Evolutionary conservation across 2,329 filamentous ascomycete genomes (phyloP).

Genomic region (Drechmeria coniospora): DNA sequence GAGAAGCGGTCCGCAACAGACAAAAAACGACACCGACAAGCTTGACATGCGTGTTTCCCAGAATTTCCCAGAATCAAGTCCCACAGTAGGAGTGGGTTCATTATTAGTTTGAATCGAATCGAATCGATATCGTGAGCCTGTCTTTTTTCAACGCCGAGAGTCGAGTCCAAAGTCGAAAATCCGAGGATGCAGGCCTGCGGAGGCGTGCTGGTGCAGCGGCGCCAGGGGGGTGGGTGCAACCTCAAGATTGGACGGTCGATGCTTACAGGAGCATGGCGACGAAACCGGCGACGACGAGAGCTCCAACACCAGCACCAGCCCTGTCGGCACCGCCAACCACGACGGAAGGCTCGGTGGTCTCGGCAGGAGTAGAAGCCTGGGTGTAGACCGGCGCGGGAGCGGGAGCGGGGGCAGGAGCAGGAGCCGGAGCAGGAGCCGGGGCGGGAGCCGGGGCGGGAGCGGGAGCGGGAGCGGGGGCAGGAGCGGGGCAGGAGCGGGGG

Average conservation of each 20-base stretch:
- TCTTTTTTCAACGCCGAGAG: conserved; percentile 1
- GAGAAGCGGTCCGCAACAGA: too few relatives aligned
- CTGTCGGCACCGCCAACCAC: conserved; percentile 22
- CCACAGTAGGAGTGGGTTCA: background rate
- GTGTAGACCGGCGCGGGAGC: background rate
- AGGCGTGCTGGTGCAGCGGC: background rate
- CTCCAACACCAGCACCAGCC: conserved; percentile 18
- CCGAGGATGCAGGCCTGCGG: background rate
- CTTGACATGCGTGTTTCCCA: too few relatives aligned
- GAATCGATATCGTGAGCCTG: background rate
- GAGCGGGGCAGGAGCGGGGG: too few relatives aligned
- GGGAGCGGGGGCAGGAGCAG: background rate
- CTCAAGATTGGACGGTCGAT: background rate
- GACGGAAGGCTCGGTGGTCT: conserved; percentile 6
- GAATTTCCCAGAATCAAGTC: background rate
- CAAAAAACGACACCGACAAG: too few relatives aligned
- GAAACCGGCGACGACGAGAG: conserved; percentile 22
- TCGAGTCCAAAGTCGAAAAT: background rate
- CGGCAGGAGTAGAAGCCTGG: conserved; percentile 1
- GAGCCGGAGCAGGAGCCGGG: conserved; percentile 2
- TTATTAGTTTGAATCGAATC: background rate
- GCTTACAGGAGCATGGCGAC: conserved; percentile 21
- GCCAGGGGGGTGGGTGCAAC: background rate
- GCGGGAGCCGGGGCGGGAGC: conserved; percentile 2
- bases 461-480: too few relatives aligned